Evolutionary conservation across 495 filamentous ascomycete species (phyloP).

Genomic region (Xylaria telfairii): DNA sequence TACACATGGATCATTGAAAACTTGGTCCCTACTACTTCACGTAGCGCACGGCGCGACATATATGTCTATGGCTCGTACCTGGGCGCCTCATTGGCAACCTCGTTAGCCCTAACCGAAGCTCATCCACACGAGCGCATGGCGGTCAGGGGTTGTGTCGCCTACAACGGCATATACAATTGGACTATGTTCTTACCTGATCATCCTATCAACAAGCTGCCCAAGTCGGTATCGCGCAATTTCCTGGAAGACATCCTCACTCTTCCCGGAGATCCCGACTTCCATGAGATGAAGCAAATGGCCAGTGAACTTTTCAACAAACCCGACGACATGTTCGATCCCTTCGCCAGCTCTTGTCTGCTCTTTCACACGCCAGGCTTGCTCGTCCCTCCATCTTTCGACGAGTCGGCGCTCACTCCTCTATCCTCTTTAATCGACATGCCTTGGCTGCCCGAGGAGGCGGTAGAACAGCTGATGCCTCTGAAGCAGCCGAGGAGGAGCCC

Average conservation of each 20-base stretch:
- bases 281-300: constrained; percentile 36
- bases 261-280: constrained; percentile 25
- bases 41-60: constrained; percentile 40
- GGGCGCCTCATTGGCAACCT: constrained; percentile 55
- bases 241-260: constrained; percentile 23
- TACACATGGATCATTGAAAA: constrained; percentile 53
- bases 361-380: constrained; percentile 53
- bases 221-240: background rate
- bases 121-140: constrained; percentile 41
- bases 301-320: constrained; percentile 48
- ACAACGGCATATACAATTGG: constrained; percentile 63
- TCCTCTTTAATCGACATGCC: constrained; percentile 6
- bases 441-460: constrained; percentile 8
- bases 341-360: constrained; percentile 59
- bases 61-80: constrained; percentile 58
- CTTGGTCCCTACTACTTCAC: constrained; percentile 30
- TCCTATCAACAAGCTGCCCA: constrained; percentile 38
- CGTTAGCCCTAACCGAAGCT: constrained; percentile 56
- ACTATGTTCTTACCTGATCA: constrained; percentile 55
- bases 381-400: constrained; percentile 46
- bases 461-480: background rate
- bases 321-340: constrained; percentile 55
- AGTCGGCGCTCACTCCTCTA: constrained; percentile 17
- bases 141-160: constrained; percentile 52
- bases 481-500: constrained; percentile 34